A percentile compares a stretch with the other conserved stretches of the same genome.
These are phyloP conservation scores for Ophiostoma ulmi DNA, from an alignment of 2,329 filamentous ascomycete species.

Conservation along the genomic window DNA sequence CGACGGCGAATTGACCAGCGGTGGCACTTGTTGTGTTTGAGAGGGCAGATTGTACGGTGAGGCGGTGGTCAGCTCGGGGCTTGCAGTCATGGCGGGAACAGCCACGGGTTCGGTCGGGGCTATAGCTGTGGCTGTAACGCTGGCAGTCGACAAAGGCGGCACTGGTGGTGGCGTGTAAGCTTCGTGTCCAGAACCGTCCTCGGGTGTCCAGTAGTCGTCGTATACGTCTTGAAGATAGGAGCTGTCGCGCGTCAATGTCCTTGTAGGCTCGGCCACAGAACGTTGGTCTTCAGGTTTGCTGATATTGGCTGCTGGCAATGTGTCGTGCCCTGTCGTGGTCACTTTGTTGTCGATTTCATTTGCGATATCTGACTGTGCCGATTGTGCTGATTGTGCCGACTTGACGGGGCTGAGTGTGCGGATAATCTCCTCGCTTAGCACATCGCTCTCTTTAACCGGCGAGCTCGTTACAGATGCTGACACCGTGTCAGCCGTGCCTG, in stretches of 20 bases:
- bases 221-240: slow-evolving; percentile 62
- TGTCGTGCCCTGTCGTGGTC: slow-evolving; percentile 24
- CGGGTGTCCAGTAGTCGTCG: slow-evolving; percentile 60
- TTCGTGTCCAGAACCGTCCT: slow-evolving; percentile 34
- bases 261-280: background rate
- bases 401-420: slow-evolving; percentile 56
- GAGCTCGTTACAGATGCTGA: slow-evolving; percentile 47
- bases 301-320: no score
- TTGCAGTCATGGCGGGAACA: background rate
- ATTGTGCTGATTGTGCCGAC: slow-evolving; percentile 25
- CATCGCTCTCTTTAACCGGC: slow-evolving; percentile 64
- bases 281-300: background rate
- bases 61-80: background rate
- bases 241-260: slow-evolving; percentile 45
- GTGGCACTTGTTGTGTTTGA: background rate
- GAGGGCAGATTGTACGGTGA: background rate
- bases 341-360: slow-evolving; percentile 22
- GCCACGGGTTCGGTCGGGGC: background rate
- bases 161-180: slow-evolving; percentile 15
- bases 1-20: background rate
- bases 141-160: slow-evolving; percentile 11
- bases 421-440: slow-evolving; percentile 68
- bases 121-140: background rate
- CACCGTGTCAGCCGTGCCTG: slow-evolving; percentile 43
- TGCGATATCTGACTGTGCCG: slow-evolving; percentile 14